Evolutionary conservation across 2,329 filamentous ascomycete genomes (phyloP).

Genomic region (Phialophora expanda): DNA sequence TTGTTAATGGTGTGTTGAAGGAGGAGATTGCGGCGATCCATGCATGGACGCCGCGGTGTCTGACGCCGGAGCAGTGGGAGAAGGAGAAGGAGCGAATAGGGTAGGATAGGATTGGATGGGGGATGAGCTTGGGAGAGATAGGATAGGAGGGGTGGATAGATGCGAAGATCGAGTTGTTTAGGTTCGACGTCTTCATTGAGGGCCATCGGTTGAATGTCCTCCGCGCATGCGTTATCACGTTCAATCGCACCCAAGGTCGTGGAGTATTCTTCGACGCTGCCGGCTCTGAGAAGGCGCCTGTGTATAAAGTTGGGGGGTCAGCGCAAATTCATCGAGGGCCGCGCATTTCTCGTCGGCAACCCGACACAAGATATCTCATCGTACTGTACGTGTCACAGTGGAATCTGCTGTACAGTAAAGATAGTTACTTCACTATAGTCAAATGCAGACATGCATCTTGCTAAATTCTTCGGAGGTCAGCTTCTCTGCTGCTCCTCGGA

Average conservation of each 20-base stretch:
- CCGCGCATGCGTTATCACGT: background rate
- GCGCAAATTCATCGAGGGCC: background rate
- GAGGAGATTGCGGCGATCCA: constrained; percentile 89
- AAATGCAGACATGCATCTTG: background rate
- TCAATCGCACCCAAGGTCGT: background rate
- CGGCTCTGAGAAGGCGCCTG: too few species aligned
- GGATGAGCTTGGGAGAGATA: background rate
- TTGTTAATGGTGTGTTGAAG: constrained; percentile 83
- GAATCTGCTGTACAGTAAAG: background rate
- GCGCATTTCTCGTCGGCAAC: background rate
- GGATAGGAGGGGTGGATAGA: background rate
- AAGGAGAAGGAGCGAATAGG: constrained; percentile 59
- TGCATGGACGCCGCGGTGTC: constrained; percentile 93
- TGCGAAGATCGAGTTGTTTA: background rate
- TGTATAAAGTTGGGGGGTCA: background rate
- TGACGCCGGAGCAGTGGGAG: constrained; percentile 88
- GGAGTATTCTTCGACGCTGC: background rate
- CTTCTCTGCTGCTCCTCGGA: background rate
- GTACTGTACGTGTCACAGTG: background rate
- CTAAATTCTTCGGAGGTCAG: background rate
- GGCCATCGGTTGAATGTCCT: background rate
- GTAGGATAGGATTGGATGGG: background rate
- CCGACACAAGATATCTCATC: background rate
- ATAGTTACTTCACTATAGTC: background rate
- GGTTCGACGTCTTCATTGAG: background rate